Conservation (phyloP, 306 rosid genomes). For the Vigna nakashimae region DNA sequence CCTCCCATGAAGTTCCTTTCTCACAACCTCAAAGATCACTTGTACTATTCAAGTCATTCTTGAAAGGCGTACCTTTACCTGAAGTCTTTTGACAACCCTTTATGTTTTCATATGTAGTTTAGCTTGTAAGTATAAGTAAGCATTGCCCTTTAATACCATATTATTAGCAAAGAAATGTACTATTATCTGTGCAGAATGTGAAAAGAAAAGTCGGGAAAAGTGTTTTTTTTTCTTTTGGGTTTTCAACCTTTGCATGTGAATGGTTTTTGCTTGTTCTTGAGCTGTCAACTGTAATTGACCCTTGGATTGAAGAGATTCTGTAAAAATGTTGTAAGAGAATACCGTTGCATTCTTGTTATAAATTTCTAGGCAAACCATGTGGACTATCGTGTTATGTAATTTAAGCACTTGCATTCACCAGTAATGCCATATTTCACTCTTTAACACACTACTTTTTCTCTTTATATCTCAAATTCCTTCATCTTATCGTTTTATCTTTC, state of each 20-base stretch:
- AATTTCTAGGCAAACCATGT: slow-evolving; percentile 4
- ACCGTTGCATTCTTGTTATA: neutral
- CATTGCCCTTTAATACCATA: slow-evolving; percentile 39
- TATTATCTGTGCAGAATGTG: slow-evolving; percentile 52
- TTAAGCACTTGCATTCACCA: slow-evolving; percentile 13
- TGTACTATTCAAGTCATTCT: slow-evolving; percentile 82
- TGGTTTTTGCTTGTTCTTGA: slow-evolving; percentile 36
- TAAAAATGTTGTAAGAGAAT: slow-evolving; percentile 38
- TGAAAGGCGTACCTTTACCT: slow-evolving; percentile 78
- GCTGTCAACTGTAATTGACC: slow-evolving; percentile 43
- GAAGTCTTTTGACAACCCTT: slow-evolving; percentile 61
- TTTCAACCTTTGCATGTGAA: slow-evolving; percentile 26
- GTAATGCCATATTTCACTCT: neutral
- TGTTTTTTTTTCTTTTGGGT: slow-evolving; percentile 9
- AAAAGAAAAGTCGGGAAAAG: slow-evolving; percentile 32
- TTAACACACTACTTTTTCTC: neutral
- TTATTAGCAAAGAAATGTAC: slow-evolving; percentile 49
- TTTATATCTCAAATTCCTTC: neutral
- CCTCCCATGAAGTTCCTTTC: slow-evolving; percentile 97
- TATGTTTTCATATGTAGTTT: slow-evolving; percentile 26
- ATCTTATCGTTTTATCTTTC: neutral
- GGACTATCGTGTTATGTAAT: slow-evolving; percentile 1
- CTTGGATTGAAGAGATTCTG: slow-evolving; percentile 37
- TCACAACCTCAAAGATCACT: slow-evolving; percentile 96
- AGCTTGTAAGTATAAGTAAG: slow-evolving; percentile 55